These are phyloP conservation scores for Umbelopsis sp. DNA, from an alignment of 371 early-diverging fungal species.

Conservation along the genomic window DNA sequence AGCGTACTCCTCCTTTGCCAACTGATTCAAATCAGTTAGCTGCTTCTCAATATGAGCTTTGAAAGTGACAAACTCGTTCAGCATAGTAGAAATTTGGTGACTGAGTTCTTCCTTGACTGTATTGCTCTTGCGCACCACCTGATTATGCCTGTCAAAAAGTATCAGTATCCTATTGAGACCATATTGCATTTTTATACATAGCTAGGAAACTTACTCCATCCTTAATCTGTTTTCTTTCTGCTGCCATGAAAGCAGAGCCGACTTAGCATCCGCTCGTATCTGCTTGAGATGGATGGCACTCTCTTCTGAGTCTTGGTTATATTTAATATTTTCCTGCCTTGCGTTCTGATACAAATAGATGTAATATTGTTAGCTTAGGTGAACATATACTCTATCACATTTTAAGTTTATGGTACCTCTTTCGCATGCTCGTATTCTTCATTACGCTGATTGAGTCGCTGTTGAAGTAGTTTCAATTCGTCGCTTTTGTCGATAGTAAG, in stretches of 20 bases:
- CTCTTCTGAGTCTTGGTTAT: conserved; percentile 12
- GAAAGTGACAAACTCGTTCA: conserved; percentile 11
- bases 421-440: conserved; percentile 12
- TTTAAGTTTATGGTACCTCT: not conserved
- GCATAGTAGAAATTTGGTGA: conserved; percentile 10
- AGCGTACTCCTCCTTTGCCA: conserved; percentile 13
- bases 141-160: not conserved
- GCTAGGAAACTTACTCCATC: not conserved
- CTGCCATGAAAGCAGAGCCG: conserved; percentile 8
- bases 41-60: conserved; percentile 16
- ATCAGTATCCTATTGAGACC: not conserved
- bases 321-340: conserved; percentile 9
- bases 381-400: too few species aligned
- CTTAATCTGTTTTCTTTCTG: conserved; percentile 13
- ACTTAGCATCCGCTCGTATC: conserved; percentile 17
- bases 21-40: conserved; percentile 8
- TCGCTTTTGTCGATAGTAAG: conserved; percentile 7
- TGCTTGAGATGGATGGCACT: conserved; percentile 10
- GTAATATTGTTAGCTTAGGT: not conserved
- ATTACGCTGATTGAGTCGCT: conserved; percentile 7
- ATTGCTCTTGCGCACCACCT: conserved; percentile 7
- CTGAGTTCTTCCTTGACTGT: conserved; percentile 9
- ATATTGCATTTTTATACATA: not conserved
- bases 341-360: not conserved
- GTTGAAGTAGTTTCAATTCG: not conserved